Base-by-base conservation (phyloP, 805 yeast genomes). In the Candida hispaniensis region DNA sequence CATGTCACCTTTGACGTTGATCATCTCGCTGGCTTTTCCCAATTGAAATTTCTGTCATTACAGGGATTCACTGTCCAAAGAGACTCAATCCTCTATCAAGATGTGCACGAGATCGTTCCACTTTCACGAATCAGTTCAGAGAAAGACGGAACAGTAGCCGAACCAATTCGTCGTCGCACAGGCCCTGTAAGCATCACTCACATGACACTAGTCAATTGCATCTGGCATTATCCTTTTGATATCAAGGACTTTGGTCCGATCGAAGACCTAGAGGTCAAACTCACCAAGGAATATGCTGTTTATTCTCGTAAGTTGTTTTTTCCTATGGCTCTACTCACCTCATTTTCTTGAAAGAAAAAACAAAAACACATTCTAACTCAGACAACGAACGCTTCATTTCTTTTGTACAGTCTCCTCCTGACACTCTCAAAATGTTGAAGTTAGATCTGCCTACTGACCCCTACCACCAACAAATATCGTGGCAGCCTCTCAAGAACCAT, bases 201-300 rank as follows among this genome's bases (percentile, higher is more conserved):
- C n/a, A 18, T 43, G 27, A 23, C 17, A 18, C 6, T 42, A 33
- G 32, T 16, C 21, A 42, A 42, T 21, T 42, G 45, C 28, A 43
- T 42, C 7, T 43, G 46, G 47, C 34, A 27, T 18, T 43, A 43
- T 30, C 46, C 47, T 15, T 33, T 23, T 16, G 41, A 39, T n/a
- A 22, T 42, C 4, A 28, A 30, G 25, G 44, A 42, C 15, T 30
- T 42, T 18, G 46, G 45, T 8, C 34, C 46, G 4, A 39, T 42
- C 7, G 24, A 29, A 14, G 34, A 35, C 19, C 27, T 42, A 8
- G 28, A 26, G 7, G 34, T 42, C 9, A 26, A 18, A 5, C 9
- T 32, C 11, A 32, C 23, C 7, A 32, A 23, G 17, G 36, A 28
- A 5, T 43, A 43, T 18, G 34, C 44, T 8, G 45, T 43, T 7